Percentiles rank a stretch among this genome's conserved stretches.
These are phyloP conservation scores for Moesziomyces aphidis DNA, from an alignment of 1,284 basidiomycete genomes.

Conservation along the genomic window DNA sequence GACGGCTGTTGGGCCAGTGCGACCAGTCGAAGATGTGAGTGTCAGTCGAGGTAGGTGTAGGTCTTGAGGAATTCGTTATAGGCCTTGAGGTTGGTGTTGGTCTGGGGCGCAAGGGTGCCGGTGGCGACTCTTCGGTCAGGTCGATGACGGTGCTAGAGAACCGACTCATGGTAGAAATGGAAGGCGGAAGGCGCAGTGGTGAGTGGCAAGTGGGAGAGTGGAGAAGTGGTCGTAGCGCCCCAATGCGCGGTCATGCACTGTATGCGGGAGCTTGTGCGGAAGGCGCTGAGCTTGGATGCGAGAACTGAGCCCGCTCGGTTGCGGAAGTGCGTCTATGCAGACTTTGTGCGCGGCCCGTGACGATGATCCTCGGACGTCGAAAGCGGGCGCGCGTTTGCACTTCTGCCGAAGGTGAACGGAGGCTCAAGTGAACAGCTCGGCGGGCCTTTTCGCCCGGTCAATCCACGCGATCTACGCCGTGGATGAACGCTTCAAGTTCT, in stretches of 20 bases:
- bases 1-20: not conserved
- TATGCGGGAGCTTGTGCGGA: not conserved
- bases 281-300: too few species aligned
- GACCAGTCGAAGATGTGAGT: constrained; percentile 34
- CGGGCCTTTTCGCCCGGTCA: too few species aligned
- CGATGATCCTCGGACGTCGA: too few species aligned
- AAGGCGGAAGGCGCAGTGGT: not conserved
- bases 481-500: not conserved
- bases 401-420: too few species aligned
- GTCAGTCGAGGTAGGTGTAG: not conserved
- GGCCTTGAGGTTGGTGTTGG: not conserved
- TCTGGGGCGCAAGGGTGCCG: constrained; percentile 17
- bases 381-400: too few species aligned
- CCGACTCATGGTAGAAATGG: constrained; percentile 13
- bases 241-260: constrained; percentile 10
- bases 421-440: too few species aligned
- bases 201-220: not conserved
- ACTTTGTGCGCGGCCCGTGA: too few species aligned
- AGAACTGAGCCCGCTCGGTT: too few species aligned
- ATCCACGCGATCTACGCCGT: too few species aligned
- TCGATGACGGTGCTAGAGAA: constrained; percentile 41
- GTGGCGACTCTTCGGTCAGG: constrained; percentile 55
- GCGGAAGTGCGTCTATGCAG: too few species aligned
- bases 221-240: not conserved
- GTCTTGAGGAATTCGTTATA: not conserved